Base-by-base conservation (phyloP, 441 rosid genomes). In the Gossypium lobatum region DNA sequence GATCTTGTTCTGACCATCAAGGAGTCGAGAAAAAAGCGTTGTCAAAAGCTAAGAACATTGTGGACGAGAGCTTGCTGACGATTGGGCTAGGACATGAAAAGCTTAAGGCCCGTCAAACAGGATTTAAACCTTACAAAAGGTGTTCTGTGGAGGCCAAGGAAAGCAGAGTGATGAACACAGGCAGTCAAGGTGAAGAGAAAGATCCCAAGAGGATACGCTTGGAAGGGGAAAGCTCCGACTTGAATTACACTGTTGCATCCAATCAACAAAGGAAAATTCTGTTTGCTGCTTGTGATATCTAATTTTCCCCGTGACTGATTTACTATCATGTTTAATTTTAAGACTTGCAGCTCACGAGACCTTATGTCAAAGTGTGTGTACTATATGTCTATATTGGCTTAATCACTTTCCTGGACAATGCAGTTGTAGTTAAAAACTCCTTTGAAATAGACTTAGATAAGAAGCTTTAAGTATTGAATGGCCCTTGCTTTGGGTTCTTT, bases 71-170 rank as follows among this genome's bases (percentile, higher is more conserved):
- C 63, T 81, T 88, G 48, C 85, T 83, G 71, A 85, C 88, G 16
- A 77, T 88, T 6, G 93, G 93, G 61, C 85, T 89, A 45, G 90
- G 85, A 75, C 71, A 79, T 63, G 89, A 77, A 75, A 90, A 80
- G 69, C 82, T 87, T 11, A 86, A 84, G 86, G 79, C 85, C 45
- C 82, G 84, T 53, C 85, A 87, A 68, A 90, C 95, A 48, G 97
- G 99, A 73, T 95, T 95, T 77, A 95, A 91, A 76, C 99, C 97
- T 37, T 95, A 95, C 88, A 95, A 93, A 83, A 88, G 97, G 82
- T 95, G 96, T 79, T 88, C 95, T 0, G 63, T 88, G 78, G 97
- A 95, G 86, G 93, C 92, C 52, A 90, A 77, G 73, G 97, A 95
- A 72, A 84, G 77, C 80, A 89, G 81, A 72, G 37, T 75, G 70